phyloP scores from a whole-genome alignment of 73 alveolate genomes.

The Paramecium biaurelia region DNA sequence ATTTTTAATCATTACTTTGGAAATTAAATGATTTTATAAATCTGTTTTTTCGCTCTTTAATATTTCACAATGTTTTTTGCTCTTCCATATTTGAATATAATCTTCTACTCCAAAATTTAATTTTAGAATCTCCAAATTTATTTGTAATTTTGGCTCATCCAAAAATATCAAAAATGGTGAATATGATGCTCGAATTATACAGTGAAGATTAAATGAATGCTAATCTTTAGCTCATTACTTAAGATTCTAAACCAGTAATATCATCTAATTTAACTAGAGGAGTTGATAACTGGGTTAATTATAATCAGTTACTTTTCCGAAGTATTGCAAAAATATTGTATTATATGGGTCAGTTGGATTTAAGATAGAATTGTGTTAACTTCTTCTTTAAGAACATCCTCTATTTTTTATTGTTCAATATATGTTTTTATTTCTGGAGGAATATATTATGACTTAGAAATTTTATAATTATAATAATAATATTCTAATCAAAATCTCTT shows the following conservation, averaged over 20 bases:
- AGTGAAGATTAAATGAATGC: not conserved
- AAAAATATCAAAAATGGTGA: not conserved
- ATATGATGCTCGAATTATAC: slow-evolving; percentile 51
- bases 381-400: slow-evolving; percentile 3
- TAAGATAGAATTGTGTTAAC: not conserved
- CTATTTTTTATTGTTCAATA: slow-evolving; percentile 3
- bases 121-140: slow-evolving; percentile 20
- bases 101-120: slow-evolving; percentile 33
- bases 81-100: not conserved
- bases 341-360: slow-evolving; percentile 42
- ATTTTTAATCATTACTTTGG: not conserved
- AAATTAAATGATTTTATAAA: not conserved
- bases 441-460: not conserved
- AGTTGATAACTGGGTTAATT: not conserved
- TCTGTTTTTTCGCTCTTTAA: too few relatives aligned
- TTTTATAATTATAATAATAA: not conserved
- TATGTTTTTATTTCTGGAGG: slow-evolving; percentile 15
- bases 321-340: slow-evolving; percentile 16
- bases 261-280: not conserved
- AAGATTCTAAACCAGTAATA: not conserved
- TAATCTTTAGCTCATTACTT: not conserved
- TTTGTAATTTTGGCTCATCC: slow-evolving; percentile 53
- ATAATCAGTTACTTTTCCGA: slow-evolving; percentile 36
- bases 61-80: slow-evolving; percentile 22
- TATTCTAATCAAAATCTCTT: slow-evolving; percentile 13